Evolutionary conservation across 2,329 filamentous ascomycete genomes (phyloP).

Genomic region (Calonectria honghensis): DNA sequence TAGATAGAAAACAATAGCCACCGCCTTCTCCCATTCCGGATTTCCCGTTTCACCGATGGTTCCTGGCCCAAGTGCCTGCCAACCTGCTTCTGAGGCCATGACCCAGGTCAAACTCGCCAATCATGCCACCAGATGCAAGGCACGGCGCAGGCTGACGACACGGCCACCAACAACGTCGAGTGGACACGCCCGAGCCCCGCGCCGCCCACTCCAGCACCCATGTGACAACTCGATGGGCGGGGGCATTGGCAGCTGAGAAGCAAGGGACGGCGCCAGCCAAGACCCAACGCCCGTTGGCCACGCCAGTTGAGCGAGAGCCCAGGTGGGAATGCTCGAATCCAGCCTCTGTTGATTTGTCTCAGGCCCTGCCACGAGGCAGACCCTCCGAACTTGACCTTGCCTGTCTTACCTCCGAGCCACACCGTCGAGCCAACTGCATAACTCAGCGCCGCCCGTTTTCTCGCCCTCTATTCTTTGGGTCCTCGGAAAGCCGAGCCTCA

Average conservation of each 20-base stretch:
- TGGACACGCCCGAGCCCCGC: constrained; percentile 48
- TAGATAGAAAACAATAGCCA: constrained; percentile 7
- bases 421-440: constrained; percentile 41
- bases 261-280: constrained; percentile 48
- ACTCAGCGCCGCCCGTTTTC: constrained; percentile 42
- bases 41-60: constrained; percentile 48
- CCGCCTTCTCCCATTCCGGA: constrained; percentile 34
- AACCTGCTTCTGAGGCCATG: constrained; percentile 47
- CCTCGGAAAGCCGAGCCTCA: constrained; percentile 42
- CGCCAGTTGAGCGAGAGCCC: constrained; percentile 19
- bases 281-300: constrained; percentile 40
- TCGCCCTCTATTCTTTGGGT: constrained; percentile 42
- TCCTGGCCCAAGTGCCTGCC: constrained; percentile 49
- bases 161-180: constrained; percentile 47
- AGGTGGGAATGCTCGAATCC: constrained; percentile 29
- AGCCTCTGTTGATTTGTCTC: constrained; percentile 47
- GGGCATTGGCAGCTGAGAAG: constrained; percentile 49
- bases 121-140: constrained; percentile 57
- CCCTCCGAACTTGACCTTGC: constrained; percentile 31
- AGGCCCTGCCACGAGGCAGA: constrained; percentile 45
- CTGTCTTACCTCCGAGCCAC: constrained; percentile 51
- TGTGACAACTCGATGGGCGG: constrained; percentile 54
- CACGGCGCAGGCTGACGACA: constrained; percentile 56
- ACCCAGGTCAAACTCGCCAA: constrained; percentile 44
- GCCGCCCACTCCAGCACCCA: constrained; percentile 51